These are phyloP conservation scores for Malus asiatica DNA, from an alignment of 306 rosid genomes.

Conservation along the genomic window DNA sequence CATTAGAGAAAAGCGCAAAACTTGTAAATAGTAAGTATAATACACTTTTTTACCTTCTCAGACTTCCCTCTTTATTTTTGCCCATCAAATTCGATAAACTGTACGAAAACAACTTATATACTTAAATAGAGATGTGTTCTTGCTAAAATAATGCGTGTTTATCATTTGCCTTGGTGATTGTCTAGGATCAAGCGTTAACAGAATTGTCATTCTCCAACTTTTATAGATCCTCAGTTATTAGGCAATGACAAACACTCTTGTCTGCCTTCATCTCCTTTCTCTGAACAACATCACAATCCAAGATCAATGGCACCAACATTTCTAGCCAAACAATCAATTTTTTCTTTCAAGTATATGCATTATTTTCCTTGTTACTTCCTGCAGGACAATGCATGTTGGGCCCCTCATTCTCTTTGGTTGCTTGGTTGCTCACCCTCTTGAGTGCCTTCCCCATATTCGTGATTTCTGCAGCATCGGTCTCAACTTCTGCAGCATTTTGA, in stretches of 20 bases:
- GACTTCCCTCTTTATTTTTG: accelerated
- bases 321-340: constrained; percentile 11
- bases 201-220: neutral
- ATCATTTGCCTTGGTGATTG: too few species aligned
- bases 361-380: constrained; percentile 19
- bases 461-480: neutral
- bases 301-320: constrained; percentile 9
- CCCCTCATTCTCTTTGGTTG: neutral
- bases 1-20: too few species aligned
- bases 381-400: neutral
- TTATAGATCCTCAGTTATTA: neutral
- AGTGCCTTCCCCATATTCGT: neutral
- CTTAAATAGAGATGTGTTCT: too few species aligned
- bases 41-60: too few species aligned
- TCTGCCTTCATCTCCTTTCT: neutral
- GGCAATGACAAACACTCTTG: neutral
- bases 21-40: too few species aligned
- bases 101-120: too few species aligned
- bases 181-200: neutral
- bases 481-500: neutral
- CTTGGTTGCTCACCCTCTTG: neutral
- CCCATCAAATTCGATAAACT: accelerated
- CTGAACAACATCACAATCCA: constrained; percentile 3
- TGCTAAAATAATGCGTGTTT: too few species aligned
- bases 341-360: constrained; percentile 3